phyloP scores from a whole-genome alignment of 306 rosid genomes.

The Ormosia semicastrata region DNA sequence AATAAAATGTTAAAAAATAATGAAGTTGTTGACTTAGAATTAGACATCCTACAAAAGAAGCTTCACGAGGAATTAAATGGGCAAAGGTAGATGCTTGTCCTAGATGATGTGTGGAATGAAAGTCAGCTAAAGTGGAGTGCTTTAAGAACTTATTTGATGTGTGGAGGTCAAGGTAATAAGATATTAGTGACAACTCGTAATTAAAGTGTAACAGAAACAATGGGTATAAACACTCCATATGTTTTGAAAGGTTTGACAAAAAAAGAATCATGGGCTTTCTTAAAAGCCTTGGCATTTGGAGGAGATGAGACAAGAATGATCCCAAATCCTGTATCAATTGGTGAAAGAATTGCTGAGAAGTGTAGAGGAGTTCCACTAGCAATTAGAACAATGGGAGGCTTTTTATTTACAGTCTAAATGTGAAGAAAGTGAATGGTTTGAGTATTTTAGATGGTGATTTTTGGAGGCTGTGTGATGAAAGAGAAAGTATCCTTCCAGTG shows the following conservation, averaged over 20 bases:
- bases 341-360: neutral
- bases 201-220: neutral
- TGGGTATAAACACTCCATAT: neutral
- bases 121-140: neutral
- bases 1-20: neutral
- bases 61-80: neutral
- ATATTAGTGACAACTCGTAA: constrained; percentile 2
- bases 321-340: neutral
- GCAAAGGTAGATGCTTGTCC: neutral
- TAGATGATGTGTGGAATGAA: constrained; percentile 11
- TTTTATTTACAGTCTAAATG: neutral
- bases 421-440: neutral
- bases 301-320: neutral
- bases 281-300: neutral
- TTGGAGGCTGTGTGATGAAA: neutral
- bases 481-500: neutral
- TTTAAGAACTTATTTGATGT: neutral
- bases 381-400: neutral
- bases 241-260: neutral
- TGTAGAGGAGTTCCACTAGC: constrained; percentile 11
- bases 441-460: neutral
- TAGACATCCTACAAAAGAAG: neutral
- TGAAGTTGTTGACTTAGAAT: neutral
- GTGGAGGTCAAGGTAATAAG: neutral
- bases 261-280: neutral